Conservation (phyloP, 768 basidiomycete species). For the Rickenella mellea region DNA sequence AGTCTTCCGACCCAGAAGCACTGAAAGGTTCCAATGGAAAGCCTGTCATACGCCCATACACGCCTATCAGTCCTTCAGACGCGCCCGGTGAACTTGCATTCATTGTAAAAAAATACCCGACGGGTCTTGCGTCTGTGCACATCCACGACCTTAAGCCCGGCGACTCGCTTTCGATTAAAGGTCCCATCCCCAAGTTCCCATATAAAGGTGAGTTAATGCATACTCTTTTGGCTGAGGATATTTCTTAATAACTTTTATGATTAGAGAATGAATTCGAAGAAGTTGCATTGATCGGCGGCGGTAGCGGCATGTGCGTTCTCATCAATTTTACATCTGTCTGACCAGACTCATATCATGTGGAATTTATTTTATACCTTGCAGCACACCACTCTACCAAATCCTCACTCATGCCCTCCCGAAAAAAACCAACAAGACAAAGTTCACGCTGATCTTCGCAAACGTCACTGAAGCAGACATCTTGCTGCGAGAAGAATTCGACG, state of each 20-base stretch:
- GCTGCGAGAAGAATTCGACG: conserved; percentile 68
- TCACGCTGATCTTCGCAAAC: conserved; percentile 88
- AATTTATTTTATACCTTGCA: conserved; percentile 18
- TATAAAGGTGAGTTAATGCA: conserved; percentile 57
- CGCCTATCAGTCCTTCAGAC: conserved; percentile 77
- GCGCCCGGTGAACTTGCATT: conserved; percentile 67
- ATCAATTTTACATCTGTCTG: neutral
- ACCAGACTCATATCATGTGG: too few species aligned
- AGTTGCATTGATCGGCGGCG: conserved; percentile 86
- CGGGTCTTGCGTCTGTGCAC: conserved; percentile 76
- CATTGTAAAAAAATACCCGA: conserved; percentile 79
- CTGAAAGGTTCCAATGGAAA: conserved; percentile 74
- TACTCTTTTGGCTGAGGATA: neutral
- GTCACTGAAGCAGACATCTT: conserved; percentile 86
- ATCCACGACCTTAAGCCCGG: conserved; percentile 77
- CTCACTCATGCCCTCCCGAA: conserved; percentile 65
- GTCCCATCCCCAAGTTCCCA: conserved; percentile 80
- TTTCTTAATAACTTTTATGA: conserved; percentile 1
- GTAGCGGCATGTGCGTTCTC: conserved; percentile 73
- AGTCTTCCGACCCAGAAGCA: conserved; percentile 56
- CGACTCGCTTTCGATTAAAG: conserved; percentile 79
- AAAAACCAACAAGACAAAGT: conserved; percentile 83
- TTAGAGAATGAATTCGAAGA: conserved; percentile 79
- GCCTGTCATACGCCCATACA: conserved; percentile 86
- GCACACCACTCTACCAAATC: conserved; percentile 80